These are phyloP conservation scores for Blastocystis hominis DNA, from an alignment of 352 stramenopile species.

Conservation along the genomic window DNA sequence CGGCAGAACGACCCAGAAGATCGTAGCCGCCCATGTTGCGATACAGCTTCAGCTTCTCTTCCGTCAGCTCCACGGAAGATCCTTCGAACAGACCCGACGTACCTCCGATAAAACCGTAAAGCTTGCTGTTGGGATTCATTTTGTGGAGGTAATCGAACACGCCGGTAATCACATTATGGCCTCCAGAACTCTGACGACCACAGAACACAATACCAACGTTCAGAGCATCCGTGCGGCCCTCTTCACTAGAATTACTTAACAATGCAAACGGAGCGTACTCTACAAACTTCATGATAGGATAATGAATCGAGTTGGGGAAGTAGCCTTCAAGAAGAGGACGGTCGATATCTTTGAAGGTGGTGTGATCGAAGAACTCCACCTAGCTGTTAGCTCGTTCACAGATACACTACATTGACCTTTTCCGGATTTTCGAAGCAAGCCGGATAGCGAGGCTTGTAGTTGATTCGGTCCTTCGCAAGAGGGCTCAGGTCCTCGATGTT, in stretches of 20 bases:
- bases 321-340: neutral
- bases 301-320: neutral
- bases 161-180: slow-evolving; percentile 64
- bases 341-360: slow-evolving; percentile 33
- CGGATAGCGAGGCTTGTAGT: slow-evolving; percentile 25
- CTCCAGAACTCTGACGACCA: slow-evolving; percentile 63
- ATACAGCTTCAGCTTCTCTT: slow-evolving; percentile 43
- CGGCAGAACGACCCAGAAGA: slow-evolving; percentile 62
- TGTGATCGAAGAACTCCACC: slow-evolving; percentile 35
- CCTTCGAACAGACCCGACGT: slow-evolving; percentile 52
- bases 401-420: neutral
- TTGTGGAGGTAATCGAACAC: slow-evolving; percentile 55
- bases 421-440: neutral
- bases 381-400: neutral
- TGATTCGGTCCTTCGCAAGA: neutral
- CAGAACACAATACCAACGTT: slow-evolving; percentile 63
- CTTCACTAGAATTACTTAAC: neutral
- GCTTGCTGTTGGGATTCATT: slow-evolving; percentile 50
- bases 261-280: neutral
- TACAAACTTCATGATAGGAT: neutral
- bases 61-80: slow-evolving; percentile 38
- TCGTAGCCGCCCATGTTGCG: slow-evolving; percentile 65
- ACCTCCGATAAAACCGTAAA: slow-evolving; percentile 56
- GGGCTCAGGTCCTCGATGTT: slow-evolving; percentile 11
- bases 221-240: neutral